phyloP scores from a whole-genome alignment of 176 grass and related monocot species.

The Panicum miliaceum region DNA sequence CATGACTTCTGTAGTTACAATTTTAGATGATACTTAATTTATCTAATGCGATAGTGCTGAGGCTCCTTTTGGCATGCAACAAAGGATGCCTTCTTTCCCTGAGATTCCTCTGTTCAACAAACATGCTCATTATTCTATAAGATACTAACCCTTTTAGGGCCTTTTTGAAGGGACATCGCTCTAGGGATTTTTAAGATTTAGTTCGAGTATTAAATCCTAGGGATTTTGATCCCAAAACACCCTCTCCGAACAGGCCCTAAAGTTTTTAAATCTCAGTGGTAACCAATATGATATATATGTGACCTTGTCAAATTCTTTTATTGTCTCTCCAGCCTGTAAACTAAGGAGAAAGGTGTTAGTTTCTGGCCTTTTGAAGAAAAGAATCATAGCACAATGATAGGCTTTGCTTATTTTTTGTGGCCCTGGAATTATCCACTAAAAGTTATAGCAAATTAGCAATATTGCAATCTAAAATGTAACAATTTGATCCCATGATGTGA shows the following conservation, averaged over 20 bases:
- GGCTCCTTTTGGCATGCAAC: conserved; percentile 2
- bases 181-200: not conserved
- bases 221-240: not conserved
- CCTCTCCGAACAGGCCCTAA: not conserved
- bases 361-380: conserved; percentile 3
- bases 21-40: conserved; percentile 26
- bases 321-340: not conserved
- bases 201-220: not conserved
- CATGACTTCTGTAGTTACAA: not conserved
- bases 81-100: not conserved
- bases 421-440: not conserved
- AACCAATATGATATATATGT: not conserved
- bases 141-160: not conserved
- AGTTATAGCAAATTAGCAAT: not conserved
- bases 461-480: conserved; percentile 5
- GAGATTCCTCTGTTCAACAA: not conserved
- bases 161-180: not conserved
- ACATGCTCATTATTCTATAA: not conserved
- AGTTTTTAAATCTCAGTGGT: conserved; percentile 4
- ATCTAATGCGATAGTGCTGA: conserved; percentile 14
- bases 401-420: not conserved
- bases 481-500: conserved; percentile 11
- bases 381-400: not conserved
- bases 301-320: not conserved
- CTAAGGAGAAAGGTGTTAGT: conserved; percentile 4